A percentile compares a stretch with the other conserved stretches of the same genome.
phyloP scores from a whole-genome alignment of 73 alveolate genomes.

The Symbiodinium natans region DNA sequence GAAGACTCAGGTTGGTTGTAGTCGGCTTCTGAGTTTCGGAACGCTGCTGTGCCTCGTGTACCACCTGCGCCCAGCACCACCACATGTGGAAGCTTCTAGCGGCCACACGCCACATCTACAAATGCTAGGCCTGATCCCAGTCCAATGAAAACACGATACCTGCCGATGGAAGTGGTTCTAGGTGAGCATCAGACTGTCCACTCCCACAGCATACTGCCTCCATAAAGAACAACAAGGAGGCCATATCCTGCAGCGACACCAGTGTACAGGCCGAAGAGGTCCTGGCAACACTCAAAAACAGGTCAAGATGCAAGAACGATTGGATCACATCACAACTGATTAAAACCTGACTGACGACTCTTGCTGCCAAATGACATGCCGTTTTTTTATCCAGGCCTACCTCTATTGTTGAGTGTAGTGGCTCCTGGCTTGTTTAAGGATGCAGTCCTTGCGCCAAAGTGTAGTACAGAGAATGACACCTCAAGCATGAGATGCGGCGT shows the following conservation, averaged over 20 bases:
- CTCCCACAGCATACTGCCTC: too few species aligned
- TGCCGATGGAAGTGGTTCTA: not conserved
- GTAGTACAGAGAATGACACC: conserved; percentile 55
- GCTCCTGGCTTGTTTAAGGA: too few species aligned
- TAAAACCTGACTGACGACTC: too few species aligned
- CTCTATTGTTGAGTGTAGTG: too few species aligned
- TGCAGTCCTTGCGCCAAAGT: conserved; percentile 47
- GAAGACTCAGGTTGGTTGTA: not conserved
- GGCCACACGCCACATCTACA: not conserved
- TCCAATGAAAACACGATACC: conserved; percentile 58
- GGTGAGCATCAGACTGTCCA: too few species aligned
- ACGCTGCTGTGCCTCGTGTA: conserved; percentile 38
- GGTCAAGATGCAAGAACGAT: not conserved
- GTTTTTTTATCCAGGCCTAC: too few species aligned
- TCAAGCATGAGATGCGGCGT: not conserved
- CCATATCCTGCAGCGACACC: conserved; percentile 89
- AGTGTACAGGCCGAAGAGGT: conserved; percentile 70
- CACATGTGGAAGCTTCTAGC: too few species aligned
- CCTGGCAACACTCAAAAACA: not conserved
- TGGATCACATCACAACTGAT: not conserved
- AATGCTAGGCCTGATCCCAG: conserved; percentile 47
- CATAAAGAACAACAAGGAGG: conserved; percentile 56
- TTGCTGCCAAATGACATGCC: too few species aligned
- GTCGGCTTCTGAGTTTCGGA: conserved; percentile 36
- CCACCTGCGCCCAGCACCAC: not conserved